Percentiles rank a stretch among this genome's conserved stretches.
phyloP scores from a whole-genome alignment of 164 flowering plant species.

The Amborella trichopoda region DNA sequence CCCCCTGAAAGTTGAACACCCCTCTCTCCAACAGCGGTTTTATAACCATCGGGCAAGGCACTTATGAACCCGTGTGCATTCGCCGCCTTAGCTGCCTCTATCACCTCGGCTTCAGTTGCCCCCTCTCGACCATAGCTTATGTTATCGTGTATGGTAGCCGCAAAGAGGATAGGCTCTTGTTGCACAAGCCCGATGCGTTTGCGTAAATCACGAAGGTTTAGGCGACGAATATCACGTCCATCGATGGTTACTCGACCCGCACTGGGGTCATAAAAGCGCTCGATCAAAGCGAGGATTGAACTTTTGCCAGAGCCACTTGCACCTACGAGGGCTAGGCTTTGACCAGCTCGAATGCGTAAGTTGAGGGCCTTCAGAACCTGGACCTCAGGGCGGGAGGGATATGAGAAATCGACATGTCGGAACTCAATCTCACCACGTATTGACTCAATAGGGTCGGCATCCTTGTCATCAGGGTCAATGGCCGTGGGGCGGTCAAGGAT shows the following conservation, averaged over 20 bases:
- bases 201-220: conserved; percentile 66
- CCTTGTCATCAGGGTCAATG: conserved; percentile 92
- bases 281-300: conserved; percentile 82
- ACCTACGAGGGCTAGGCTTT: conserved; percentile 95
- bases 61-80: conserved; percentile 81
- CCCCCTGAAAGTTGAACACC: conserved; percentile 99
- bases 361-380: conserved; percentile 64
- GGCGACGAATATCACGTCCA: conserved; percentile 69
- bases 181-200: conserved; percentile 80
- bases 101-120: conserved; percentile 80
- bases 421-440: conserved; percentile 88
- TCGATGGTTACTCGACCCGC: conserved; percentile 87
- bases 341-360: conserved; percentile 81
- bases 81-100: conserved; percentile 80
- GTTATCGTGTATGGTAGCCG: conserved; percentile 85
- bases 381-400: conserved; percentile 82
- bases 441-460: conserved; percentile 53
- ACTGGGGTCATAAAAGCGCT: conserved; percentile 83
- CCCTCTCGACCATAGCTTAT: conserved; percentile 92
- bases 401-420: conserved; percentile 82
- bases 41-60: conserved; percentile 82
- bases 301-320: conserved; percentile 99
- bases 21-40: conserved; percentile 83
- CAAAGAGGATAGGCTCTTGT: conserved; percentile 90
- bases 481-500: conserved; percentile 65